phyloP scores from a whole-genome alignment of 2,329 filamentous ascomycete species.

The Trichoderma atrobrunneum region DNA sequence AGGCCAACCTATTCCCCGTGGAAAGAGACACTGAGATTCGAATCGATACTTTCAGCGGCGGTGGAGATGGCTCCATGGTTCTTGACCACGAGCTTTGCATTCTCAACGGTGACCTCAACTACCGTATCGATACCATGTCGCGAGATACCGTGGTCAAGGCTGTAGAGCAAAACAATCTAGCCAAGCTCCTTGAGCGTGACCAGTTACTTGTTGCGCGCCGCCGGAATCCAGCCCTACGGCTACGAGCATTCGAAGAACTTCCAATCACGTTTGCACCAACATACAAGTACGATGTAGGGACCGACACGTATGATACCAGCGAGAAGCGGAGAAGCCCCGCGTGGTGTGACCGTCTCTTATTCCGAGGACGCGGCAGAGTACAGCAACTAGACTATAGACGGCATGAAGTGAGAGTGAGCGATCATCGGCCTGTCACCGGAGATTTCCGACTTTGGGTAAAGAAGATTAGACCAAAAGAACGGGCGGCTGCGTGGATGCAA shows the following conservation, averaged over 20 bases:
- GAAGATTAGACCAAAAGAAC: constrained; percentile 66
- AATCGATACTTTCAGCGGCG: constrained; percentile 78
- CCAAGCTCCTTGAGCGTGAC: constrained; percentile 86
- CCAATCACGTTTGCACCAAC: constrained; percentile 92
- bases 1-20: constrained; percentile 69
- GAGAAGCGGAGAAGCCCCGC: constrained; percentile 93
- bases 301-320: constrained; percentile 87
- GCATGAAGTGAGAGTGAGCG: constrained; percentile 86
- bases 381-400: constrained; percentile 84
- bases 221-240: constrained; percentile 83
- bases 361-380: constrained; percentile 75
- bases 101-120: constrained; percentile 94
- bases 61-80: constrained; percentile 93
- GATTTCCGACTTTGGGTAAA: constrained; percentile 82
- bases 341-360: constrained; percentile 95
- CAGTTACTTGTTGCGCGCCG: constrained; percentile 86
- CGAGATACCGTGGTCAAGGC: constrained; percentile 88
- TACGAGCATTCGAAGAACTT: constrained; percentile 86
- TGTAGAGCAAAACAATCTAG: constrained; percentile 74
- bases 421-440: constrained; percentile 90
- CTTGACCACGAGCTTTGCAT: constrained; percentile 97
- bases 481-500: constrained; percentile 66
- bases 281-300: constrained; percentile 97
- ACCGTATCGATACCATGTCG: constrained; percentile 96
- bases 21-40: constrained; percentile 66